These are phyloP conservation scores for Geoglossum cookeanum DNA, from an alignment of 2,329 filamentous ascomycete genomes.

Conservation along the genomic window DNA sequence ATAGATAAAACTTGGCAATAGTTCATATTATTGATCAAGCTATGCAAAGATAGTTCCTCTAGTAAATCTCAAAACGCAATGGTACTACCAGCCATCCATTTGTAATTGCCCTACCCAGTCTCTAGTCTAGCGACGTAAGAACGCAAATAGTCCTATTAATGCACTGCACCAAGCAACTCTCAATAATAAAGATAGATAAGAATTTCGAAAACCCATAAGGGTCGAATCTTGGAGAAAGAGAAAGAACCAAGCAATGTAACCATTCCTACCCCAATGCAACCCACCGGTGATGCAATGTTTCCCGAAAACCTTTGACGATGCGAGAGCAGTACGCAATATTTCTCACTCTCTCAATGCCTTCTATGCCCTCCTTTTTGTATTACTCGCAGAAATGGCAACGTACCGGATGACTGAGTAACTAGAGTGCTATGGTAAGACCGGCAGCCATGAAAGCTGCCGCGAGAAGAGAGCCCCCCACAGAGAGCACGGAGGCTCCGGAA, in stretches of 20 bases:
- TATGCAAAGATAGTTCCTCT: neutral
- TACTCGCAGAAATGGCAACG: neutral
- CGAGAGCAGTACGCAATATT: neutral
- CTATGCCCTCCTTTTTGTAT: neutral
- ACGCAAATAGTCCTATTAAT: neutral
- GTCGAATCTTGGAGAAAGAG: neutral
- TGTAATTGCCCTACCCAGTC: neutral
- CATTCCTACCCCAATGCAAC: neutral
- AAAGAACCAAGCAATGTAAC: neutral
- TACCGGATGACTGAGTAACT: neutral
- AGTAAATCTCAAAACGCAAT: neutral
- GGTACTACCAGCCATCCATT: neutral
- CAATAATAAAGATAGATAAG: neutral
- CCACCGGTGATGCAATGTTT: neutral
- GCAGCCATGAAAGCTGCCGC: slow-evolving; percentile 1
- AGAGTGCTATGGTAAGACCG: slow-evolving; percentile 3
- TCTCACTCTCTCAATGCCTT: neutral
- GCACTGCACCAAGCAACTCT: neutral
- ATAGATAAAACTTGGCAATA: too few relatives aligned
- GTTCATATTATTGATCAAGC: too few relatives aligned
- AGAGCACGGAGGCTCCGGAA: neutral
- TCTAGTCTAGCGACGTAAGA: neutral
- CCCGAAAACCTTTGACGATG: neutral
- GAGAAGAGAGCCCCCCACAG: slow-evolving; percentile 2
- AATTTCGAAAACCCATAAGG: neutral